A percentile compares a stretch with the other conserved stretches of the same genome.
Evolutionary conservation across 2,329 filamentous ascomycete genomes (phyloP).

Genomic region (Leptographium flavum): DNA sequence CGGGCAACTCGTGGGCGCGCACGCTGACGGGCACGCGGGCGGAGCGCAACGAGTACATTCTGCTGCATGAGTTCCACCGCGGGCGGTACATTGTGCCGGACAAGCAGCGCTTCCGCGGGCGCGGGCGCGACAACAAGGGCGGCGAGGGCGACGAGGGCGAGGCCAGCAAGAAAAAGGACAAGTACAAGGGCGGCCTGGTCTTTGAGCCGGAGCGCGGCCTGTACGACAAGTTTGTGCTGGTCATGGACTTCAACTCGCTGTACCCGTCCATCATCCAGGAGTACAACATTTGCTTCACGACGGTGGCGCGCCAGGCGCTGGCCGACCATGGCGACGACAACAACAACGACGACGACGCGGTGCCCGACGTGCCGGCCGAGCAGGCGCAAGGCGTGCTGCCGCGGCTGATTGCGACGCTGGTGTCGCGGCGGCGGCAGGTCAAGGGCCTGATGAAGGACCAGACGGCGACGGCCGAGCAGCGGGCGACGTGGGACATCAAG

Average conservation of each 20-base stretch:
- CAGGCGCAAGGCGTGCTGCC: conserved; percentile 78
- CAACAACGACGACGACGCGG: conserved; percentile 16
- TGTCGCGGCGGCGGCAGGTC: conserved; percentile 76
- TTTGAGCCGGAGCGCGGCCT: conserved; percentile 96
- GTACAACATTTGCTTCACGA: conserved; percentile 99
- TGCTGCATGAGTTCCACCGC: conserved; percentile 88
- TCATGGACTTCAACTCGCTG: conserved; percentile 99
- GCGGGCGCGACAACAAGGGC: conserved; percentile 62
- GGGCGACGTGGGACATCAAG: conserved; percentile 95
- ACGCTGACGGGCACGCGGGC: conserved; percentile 91
- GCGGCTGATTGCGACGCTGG: conserved; percentile 79
- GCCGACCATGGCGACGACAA: background rate
- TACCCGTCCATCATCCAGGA: conserved; percentile 99
- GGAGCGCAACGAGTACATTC: conserved; percentile 97
- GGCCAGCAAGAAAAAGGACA: conserved; percentile 82
- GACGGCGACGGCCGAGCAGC: conserved; percentile 67
- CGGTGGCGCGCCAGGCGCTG: conserved; percentile 52
- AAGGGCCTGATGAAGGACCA: conserved; percentile 97
- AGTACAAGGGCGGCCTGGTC: conserved; percentile 95
- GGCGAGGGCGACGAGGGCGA: conserved; percentile 14
- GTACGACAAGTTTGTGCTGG: conserved; percentile 94
- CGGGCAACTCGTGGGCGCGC: conserved; percentile 95
- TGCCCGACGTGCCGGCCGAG: conserved; percentile 71
- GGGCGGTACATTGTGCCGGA: conserved; percentile 98
- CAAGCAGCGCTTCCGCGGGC: conserved; percentile 70